Conservation (phyloP, 495 filamentous ascomycete genomes). For the Friedmanniomyces simplex region DNA sequence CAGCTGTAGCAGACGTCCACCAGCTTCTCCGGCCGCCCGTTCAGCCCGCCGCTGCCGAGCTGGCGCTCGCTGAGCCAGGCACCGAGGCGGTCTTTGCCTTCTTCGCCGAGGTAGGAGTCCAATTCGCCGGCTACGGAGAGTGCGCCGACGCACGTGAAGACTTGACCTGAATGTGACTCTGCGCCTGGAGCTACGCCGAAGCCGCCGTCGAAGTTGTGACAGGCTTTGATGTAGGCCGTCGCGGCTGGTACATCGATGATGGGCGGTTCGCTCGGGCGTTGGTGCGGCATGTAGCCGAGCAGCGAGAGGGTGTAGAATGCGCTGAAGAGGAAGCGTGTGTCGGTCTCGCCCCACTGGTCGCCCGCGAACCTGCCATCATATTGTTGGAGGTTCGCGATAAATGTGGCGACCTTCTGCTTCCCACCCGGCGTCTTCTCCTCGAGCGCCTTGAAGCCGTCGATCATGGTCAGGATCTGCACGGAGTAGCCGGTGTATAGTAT, state of each 20-base stretch:
- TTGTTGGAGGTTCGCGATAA: slow-evolving; percentile 75
- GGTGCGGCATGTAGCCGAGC: slow-evolving; percentile 48
- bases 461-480: slow-evolving; percentile 74
- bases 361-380: slow-evolving; percentile 80
- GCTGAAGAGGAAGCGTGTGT: slow-evolving; percentile 88
- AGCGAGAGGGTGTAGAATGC: slow-evolving; percentile 81
- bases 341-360: slow-evolving; percentile 91
- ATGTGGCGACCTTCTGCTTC: slow-evolving; percentile 60
- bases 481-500: slow-evolving; percentile 90
- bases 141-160: slow-evolving; percentile 89
- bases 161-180: slow-evolving; percentile 86
- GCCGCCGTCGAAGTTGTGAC: slow-evolving; percentile 85
- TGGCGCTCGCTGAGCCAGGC: slow-evolving; percentile 92
- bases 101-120: slow-evolving; percentile 45
- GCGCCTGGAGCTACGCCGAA: slow-evolving; percentile 82
- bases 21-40: slow-evolving; percentile 88
- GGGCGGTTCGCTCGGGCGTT: slow-evolving; percentile 6
- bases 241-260: slow-evolving; percentile 69
- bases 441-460: slow-evolving; percentile 77
- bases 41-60: slow-evolving; percentile 67
- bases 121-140: slow-evolving; percentile 70
- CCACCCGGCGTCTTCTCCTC: slow-evolving; percentile 56
- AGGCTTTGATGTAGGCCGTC: slow-evolving; percentile 63
- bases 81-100: slow-evolving; percentile 69
- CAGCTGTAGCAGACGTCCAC: slow-evolving; percentile 98